Evolutionary conservation across 352 stramenopile species (phyloP), one percentile per base, ranked within the genome.

Genomic region (Lagenidium giganteum): DNA sequence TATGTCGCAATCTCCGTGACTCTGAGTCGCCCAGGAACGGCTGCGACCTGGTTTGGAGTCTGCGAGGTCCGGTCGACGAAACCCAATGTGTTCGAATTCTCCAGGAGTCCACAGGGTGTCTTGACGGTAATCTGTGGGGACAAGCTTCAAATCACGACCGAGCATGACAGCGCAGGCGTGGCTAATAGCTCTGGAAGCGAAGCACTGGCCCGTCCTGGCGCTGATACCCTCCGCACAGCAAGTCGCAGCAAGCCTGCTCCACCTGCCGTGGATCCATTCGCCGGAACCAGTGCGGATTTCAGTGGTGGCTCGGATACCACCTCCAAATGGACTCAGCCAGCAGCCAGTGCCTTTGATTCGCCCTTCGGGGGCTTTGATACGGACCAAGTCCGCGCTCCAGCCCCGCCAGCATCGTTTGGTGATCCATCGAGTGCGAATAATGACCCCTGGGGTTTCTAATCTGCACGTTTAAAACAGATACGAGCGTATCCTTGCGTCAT

Each of bases 1-100:
- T 70, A 64, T 29, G 48, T 88, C 6, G 46, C 51, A 4, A 57
- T 66, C 9, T 73, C 72, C 5, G 25, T 85, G n/a, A 69, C 68
- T 5, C 65, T 86, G 9, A 57, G 40, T 40, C 32, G 23, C 4
- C 11, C 20, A 14, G 3, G 26, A 39, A 12, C 17, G 7, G 5
- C 6, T 32, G 17, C 12, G 7, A 24, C 30, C 3, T 79, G 64
- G 64, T 58, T 43, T 0, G 76, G 72, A 5, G 20, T 70, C 14
- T 47, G 76, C 13, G 72, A 88, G 59, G 38, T 88, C 14, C 72
- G 76, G 4, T 82, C 72, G 30, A 68, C 67, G 4, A 44, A 47
- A 16, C 42, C 61, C 20, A 69, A 54, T 21, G 52, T 76, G 11
- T 53, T 37, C 7, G 76, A 83, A 42, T 67, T 88, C 22, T 37